Conservation (phyloP, 2,329 filamentous ascomycete species). For the Lojkania enalia region DNA sequence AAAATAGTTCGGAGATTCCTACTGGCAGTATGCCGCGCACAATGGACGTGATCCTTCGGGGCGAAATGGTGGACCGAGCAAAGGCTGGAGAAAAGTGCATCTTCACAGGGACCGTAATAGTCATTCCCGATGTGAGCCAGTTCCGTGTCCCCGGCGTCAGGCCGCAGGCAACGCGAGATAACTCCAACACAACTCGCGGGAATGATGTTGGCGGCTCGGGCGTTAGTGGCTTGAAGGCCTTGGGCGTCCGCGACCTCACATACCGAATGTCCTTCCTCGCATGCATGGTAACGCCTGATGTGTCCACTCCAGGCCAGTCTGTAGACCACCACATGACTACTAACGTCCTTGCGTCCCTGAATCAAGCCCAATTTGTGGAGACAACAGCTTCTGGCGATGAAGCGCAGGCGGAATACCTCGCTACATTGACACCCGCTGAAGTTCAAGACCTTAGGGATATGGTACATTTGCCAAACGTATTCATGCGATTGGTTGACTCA, state of each 20-base stretch:
- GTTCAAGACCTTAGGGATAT: slow-evolving; percentile 90
- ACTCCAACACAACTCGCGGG: slow-evolving; percentile 70
- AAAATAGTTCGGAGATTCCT: slow-evolving; percentile 97
- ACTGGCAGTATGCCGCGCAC: slow-evolving; percentile 98
- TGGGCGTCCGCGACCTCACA: slow-evolving; percentile 92
- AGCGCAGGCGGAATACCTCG: slow-evolving; percentile 83
- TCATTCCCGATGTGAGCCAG: slow-evolving; percentile 95
- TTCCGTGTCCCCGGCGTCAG: slow-evolving; percentile 84
- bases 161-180: slow-evolving; percentile 83
- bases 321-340: slow-evolving; percentile 70
- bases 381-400: slow-evolving; percentile 72
- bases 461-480: slow-evolving; percentile 96
- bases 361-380: slow-evolving; percentile 70
- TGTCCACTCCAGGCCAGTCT: slow-evolving; percentile 74
- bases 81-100: slow-evolving; percentile 99
- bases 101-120: slow-evolving; percentile 93
- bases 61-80: slow-evolving; percentile 95
- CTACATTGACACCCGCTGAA: slow-evolving; percentile 81
- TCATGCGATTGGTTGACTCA: slow-evolving; percentile 87
- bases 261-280: slow-evolving; percentile 96
- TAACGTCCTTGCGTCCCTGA: slow-evolving; percentile 84
- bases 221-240: slow-evolving; percentile 83
- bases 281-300: slow-evolving; percentile 93
- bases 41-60: slow-evolving; percentile 93
- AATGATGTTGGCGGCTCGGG: slow-evolving; percentile 82